A percentile compares a stretch with the other conserved stretches of the same genome.
Evolutionary conservation across 2,329 filamentous ascomycete species (phyloP).

Genomic region (Metarhizium humberi): DNA sequence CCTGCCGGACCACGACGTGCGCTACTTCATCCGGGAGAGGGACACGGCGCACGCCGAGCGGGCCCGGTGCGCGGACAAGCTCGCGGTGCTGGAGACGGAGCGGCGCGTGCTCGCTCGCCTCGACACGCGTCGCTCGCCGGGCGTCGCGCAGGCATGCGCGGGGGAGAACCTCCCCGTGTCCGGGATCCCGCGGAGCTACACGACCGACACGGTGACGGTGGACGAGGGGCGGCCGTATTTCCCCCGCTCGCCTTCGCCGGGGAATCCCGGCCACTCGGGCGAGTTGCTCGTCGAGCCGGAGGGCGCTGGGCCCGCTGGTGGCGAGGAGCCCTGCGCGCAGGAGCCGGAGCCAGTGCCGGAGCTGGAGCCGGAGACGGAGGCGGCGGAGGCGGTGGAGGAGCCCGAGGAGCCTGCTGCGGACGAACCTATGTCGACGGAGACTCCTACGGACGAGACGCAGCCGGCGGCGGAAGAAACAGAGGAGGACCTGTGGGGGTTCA

Average conservation of each 20-base stretch:
- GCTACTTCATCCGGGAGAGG: background rate
- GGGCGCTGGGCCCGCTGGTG: too few relatives aligned
- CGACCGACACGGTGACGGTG: background rate
- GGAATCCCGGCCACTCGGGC: background rate
- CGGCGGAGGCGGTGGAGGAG: too few relatives aligned
- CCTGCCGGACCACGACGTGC: slow-evolving; percentile 10
- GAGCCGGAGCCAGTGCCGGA: background rate
- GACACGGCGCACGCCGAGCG: slow-evolving; percentile 4
- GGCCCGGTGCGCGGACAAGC: background rate
- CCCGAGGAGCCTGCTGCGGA: too few relatives aligned
- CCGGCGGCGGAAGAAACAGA: too few relatives aligned
- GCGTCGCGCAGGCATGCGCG: too few relatives aligned
- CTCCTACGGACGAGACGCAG: background rate
- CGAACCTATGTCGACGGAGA: too few relatives aligned
- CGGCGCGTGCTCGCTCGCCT: background rate
- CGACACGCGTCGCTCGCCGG: background rate
- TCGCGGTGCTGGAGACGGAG: slow-evolving; percentile 1
- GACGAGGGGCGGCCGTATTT: background rate
- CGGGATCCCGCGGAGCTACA: background rate
- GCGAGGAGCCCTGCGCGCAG: too few relatives aligned
- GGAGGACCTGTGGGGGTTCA: too few relatives aligned
- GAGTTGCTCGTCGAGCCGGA: background rate
- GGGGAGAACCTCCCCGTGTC: background rate
- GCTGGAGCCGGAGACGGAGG: background rate
- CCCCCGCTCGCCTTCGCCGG: too few relatives aligned